Percentiles rank a stretch among this genome's conserved stretches.
Conservation (phyloP, 495 filamentous ascomycete genomes). For the Penicillium cosmopolitanum region DNA sequence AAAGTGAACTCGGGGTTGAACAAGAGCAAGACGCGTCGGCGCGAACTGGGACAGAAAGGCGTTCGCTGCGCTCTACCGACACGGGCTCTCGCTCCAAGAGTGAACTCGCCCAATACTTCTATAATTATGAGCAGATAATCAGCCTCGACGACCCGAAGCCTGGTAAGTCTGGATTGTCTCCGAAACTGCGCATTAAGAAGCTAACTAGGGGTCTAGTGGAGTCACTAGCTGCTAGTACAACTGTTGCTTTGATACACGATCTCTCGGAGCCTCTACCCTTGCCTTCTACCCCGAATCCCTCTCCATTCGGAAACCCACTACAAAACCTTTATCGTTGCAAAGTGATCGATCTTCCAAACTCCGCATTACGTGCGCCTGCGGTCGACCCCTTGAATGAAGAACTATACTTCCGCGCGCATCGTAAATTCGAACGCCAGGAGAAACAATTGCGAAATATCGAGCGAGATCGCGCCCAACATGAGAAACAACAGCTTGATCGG, state of each 20-base stretch:
- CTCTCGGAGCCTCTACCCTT: constrained; percentile 35
- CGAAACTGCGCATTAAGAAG: background rate
- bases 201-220: constrained; percentile 32
- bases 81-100: constrained; percentile 71
- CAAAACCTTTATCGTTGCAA: constrained; percentile 42
- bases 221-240: constrained; percentile 48
- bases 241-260: constrained; percentile 50
- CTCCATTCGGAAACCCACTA: constrained; percentile 47
- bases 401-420: constrained; percentile 70
- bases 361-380: constrained; percentile 3
- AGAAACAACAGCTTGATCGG: constrained; percentile 83
- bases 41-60: constrained; percentile 33
- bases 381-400: constrained; percentile 71
- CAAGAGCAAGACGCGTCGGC: constrained; percentile 13
- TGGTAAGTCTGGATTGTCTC: constrained; percentile 54
- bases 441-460: constrained; percentile 93
- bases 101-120: constrained; percentile 84
- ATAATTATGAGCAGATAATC: constrained; percentile 89
- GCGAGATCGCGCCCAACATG: constrained; percentile 87
- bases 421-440: constrained; percentile 82
- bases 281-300: constrained; percentile 23
- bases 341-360: constrained; percentile 31
- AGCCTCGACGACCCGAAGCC: constrained; percentile 76
- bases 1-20: constrained; percentile 7
- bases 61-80: constrained; percentile 55